phyloP scores from a whole-genome alignment of 352 stramenopile species.

The Globisporangium irregulare region DNA sequence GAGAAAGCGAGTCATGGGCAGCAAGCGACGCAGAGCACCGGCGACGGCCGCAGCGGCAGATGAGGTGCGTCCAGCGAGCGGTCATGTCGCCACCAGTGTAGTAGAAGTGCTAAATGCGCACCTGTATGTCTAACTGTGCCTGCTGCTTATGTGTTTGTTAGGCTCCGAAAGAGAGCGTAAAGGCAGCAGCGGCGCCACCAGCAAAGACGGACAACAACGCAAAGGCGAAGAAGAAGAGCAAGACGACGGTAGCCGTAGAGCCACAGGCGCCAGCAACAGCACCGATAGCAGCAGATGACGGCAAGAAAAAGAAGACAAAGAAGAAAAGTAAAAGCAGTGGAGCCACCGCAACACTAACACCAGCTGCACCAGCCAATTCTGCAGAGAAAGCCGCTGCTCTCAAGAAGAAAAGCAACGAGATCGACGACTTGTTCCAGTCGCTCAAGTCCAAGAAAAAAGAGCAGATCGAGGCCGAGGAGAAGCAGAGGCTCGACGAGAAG shows the following conservation, averaged over 20 bases:
- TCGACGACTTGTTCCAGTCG: conserved; percentile 77
- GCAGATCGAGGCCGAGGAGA: conserved; percentile 50
- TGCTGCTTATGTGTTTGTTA: not conserved
- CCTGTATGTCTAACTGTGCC: not conserved
- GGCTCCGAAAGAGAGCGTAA: not conserved
- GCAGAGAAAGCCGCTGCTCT: not conserved
- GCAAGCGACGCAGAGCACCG: conserved; percentile 21
- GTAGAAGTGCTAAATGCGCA: not conserved
- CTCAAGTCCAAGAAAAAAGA: conserved; percentile 78
- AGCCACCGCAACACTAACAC: not conserved
- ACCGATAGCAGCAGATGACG: not conserved
- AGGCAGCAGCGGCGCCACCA: not conserved
- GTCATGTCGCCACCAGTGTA: not conserved
- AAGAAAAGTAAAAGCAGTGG: conserved; percentile 26
- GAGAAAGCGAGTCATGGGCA: conserved; percentile 16
- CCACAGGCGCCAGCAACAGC: not conserved
- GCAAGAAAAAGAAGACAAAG: conserved; percentile 66
- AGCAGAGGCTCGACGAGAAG: conserved; percentile 48
- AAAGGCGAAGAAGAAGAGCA: conserved; percentile 15
- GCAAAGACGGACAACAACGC: not conserved
- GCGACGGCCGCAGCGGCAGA: not conserved
- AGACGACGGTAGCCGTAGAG: not conserved
- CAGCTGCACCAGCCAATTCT: not conserved
- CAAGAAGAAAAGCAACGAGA: conserved; percentile 35
- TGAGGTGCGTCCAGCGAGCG: conserved; percentile 12